A percentile compares a stretch with the other conserved stretches of the same genome.
phyloP scores from a whole-genome alignment of 768 basidiomycete genomes.

The Hortiboletus campestris region DNA sequence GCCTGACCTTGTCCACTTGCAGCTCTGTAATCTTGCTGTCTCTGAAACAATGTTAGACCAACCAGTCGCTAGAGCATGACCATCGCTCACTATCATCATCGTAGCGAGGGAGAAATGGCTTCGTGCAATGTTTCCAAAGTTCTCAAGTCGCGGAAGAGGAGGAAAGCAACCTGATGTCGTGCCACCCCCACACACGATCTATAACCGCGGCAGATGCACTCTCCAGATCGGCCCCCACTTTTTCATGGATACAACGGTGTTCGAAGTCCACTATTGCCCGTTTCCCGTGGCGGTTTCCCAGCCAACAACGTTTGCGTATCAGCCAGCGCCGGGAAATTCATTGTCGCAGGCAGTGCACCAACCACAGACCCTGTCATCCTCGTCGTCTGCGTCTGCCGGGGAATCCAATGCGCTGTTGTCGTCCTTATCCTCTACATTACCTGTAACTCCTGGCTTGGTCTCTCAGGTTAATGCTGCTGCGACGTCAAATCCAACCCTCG shows the following conservation, averaged over 20 bases:
- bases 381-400: constrained; percentile 22
- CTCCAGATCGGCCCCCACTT: constrained; percentile 74
- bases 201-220: constrained; percentile 64
- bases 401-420: constrained; percentile 43
- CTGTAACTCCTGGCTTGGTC: constrained; percentile 57
- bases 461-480: constrained; percentile 67
- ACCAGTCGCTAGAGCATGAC: constrained; percentile 9
- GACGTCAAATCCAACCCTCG: constrained; percentile 62
- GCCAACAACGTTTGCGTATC: constrained; percentile 26
- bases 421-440: constrained; percentile 42
- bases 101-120: constrained; percentile 75
- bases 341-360: constrained; percentile 32
- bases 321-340: constrained; percentile 21
- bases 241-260: constrained; percentile 66
- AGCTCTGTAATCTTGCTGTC: constrained; percentile 67
- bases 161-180: constrained; percentile 51
- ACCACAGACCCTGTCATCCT: constrained; percentile 19
- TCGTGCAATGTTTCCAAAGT: constrained; percentile 61
- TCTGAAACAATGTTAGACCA: constrained; percentile 60
- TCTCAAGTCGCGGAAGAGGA: constrained; percentile 62
- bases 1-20: constrained; percentile 7
- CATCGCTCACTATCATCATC: constrained; percentile 14
- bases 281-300: constrained; percentile 23
- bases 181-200: constrained; percentile 66
- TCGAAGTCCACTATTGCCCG: constrained; percentile 69